Evolutionary conservation across 345 rosid genomes (phyloP).

Genomic region (Boechera divaricarpa): DNA sequence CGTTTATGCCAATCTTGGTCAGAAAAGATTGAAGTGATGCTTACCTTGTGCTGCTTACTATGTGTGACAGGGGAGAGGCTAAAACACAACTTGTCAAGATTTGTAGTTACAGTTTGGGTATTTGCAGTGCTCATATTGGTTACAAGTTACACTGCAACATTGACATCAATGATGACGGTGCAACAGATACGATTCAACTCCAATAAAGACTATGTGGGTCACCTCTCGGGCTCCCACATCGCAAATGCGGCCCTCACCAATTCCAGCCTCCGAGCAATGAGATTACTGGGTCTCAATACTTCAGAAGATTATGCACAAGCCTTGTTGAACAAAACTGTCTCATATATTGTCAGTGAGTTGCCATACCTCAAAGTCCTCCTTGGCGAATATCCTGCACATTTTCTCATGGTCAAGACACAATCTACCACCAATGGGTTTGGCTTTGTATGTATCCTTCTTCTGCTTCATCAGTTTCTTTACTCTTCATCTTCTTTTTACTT

Average conservation of each 20-base stretch:
- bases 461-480: neutral
- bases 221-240: constrained; percentile 46
- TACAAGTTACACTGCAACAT: constrained; percentile 60
- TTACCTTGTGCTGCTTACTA: neutral
- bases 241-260: constrained; percentile 1
- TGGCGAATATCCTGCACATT: constrained; percentile 44
- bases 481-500: neutral
- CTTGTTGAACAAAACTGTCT: constrained; percentile 37
- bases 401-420: constrained; percentile 45
- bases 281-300: constrained; percentile 18
- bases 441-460: constrained; percentile 44
- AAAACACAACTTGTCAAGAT: constrained; percentile 49
- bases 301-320: constrained; percentile 40
- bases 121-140: constrained; percentile 57
- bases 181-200: constrained; percentile 42
- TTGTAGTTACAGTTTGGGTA: constrained; percentile 61
- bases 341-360: constrained; percentile 52
- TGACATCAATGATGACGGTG: constrained; percentile 58
- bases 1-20: neutral
- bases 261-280: constrained; percentile 25
- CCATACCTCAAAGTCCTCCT: constrained; percentile 54
- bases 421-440: constrained; percentile 46
- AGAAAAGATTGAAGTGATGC: neutral
- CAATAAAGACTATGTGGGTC: constrained; percentile 46
- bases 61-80: constrained; percentile 54